Evolutionary conservation across 2,329 filamentous ascomycete species (phyloP).

Genomic region (Chrysoporthe puriensis): DNA sequence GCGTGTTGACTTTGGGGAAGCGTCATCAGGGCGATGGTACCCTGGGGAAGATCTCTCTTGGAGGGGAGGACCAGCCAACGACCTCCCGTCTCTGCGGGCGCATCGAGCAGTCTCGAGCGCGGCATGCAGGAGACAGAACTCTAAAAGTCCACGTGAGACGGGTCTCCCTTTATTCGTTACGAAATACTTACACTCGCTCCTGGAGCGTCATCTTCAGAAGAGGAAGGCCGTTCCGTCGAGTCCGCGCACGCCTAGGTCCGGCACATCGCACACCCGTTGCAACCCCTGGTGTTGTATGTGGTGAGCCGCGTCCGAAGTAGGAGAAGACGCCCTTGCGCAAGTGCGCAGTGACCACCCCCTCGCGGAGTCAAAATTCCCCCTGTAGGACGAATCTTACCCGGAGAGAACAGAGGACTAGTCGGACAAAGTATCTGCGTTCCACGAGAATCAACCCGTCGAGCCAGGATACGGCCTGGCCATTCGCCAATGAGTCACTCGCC

Average conservation of each 20-base stretch:
- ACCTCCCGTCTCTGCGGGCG: background rate
- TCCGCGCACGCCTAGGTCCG: background rate
- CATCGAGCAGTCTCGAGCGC: background rate
- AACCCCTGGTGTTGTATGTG: background rate
- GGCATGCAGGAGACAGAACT: background rate
- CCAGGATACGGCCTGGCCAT: constrained; percentile 23
- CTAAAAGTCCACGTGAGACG: background rate
- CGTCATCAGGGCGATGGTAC: background rate
- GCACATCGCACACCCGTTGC: background rate
- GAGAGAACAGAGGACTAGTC: too few relatives aligned
- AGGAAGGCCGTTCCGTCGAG: background rate
- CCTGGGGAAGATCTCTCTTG: background rate
- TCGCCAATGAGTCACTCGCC: constrained; percentile 33
- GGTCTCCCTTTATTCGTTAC: background rate
- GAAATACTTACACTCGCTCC: background rate
- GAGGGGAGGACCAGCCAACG: background rate
- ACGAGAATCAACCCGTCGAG: constrained; percentile 3
- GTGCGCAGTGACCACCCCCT: background rate
- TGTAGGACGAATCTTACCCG: background rate
- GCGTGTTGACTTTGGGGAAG: background rate
- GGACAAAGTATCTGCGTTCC: constrained; percentile 12
- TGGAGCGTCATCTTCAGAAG: background rate
- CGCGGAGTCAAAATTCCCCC: background rate
- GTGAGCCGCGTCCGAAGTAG: constrained; percentile 2
- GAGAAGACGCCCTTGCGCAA: constrained; percentile 10